Conservation (phyloP, 345 rosid species). For the Acer campestre region DNA sequence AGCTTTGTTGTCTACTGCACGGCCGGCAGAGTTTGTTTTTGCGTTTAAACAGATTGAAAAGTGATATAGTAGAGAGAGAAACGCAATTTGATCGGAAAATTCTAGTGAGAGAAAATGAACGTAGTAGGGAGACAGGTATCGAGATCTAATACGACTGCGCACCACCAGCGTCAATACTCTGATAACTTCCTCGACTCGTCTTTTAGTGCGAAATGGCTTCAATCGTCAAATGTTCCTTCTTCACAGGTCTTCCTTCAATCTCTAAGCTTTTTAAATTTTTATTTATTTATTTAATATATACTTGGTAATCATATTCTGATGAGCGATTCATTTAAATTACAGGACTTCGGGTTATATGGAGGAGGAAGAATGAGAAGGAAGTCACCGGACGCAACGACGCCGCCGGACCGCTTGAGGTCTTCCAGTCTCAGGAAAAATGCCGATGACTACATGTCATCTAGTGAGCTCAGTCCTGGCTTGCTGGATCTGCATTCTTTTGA, state of each 20-base stretch:
- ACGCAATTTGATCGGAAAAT: not conserved
- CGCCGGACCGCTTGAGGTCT: conserved; percentile 38
- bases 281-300: not conserved
- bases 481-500: conserved; percentile 66
- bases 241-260: conserved; percentile 28
- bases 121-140: conserved; percentile 45
- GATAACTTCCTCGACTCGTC: conserved; percentile 48
- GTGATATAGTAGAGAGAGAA: not conserved
- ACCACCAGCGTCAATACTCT: conserved; percentile 57
- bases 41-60: not conserved
- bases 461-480: conserved; percentile 51
- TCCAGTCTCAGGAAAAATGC: conserved; percentile 45
- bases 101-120: conserved; percentile 31
- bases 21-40: conserved; percentile 6
- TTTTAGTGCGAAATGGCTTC: conserved; percentile 42
- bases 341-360: conserved; percentile 41
- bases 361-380: conserved; percentile 32
- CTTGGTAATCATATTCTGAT: not conserved
- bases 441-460: conserved; percentile 36
- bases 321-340: not conserved
- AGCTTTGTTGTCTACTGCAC: not conserved
- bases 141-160: conserved; percentile 44
- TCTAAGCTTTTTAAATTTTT: not conserved
- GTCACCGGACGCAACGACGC: conserved; percentile 31
- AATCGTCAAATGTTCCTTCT: conserved; percentile 30